Conservation (phyloP, 805 yeast genomes). For the Myxozyma vanderwaltii region DNA sequence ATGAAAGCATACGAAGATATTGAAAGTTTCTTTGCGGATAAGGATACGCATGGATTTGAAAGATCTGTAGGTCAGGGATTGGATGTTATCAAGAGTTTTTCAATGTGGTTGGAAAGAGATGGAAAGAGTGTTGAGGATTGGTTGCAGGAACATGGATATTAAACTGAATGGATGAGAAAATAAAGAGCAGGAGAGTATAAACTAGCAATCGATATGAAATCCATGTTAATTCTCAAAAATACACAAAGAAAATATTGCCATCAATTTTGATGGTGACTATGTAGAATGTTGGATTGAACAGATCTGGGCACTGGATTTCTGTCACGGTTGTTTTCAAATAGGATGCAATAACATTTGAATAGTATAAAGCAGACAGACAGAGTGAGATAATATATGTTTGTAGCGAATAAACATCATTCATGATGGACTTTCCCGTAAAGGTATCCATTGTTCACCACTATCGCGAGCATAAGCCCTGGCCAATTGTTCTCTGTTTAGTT, state of each 20-base stretch:
- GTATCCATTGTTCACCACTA: constrained; percentile 46
- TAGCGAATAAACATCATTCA: not conserved
- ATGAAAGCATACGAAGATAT: constrained; percentile 45
- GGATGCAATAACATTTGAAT: too few relatives aligned
- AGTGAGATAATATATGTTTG: not conserved
- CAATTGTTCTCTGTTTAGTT: constrained; percentile 58
- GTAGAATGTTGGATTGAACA: too few relatives aligned
- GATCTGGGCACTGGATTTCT: too few relatives aligned
- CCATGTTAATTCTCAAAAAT: too few relatives aligned
- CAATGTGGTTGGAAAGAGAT: constrained; percentile 56
- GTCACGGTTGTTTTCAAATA: too few relatives aligned
- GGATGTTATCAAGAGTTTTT: constrained; percentile 54
- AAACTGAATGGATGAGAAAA: not conserved
- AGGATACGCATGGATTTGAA: constrained; percentile 58
- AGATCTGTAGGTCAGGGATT: constrained; percentile 58
- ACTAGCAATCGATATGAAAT: not conserved
- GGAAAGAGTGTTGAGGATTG: constrained; percentile 48
- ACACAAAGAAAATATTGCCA: too few relatives aligned
- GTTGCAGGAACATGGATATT: constrained; percentile 43
- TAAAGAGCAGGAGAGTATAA: not conserved
- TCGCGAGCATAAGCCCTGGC: constrained; percentile 49
- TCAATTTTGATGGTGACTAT: too few relatives aligned
- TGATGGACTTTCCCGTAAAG: not conserved
- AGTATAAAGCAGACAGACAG: too few relatives aligned
- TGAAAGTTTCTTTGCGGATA: constrained; percentile 49